Conservation (phyloP, 805 yeast species). For the Ogataea minuta region DNA sequence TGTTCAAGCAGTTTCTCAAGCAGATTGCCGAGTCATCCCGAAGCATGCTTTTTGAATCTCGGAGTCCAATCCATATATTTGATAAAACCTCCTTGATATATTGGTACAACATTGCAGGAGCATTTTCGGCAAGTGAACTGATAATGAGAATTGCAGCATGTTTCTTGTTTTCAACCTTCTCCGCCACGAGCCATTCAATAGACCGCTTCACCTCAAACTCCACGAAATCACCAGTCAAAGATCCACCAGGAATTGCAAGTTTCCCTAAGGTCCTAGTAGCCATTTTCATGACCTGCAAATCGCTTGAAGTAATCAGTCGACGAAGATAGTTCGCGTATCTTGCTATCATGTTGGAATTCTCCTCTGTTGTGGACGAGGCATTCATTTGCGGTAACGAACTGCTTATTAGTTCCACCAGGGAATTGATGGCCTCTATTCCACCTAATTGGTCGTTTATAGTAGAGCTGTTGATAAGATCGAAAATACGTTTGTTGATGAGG, state of each 20-base stretch:
- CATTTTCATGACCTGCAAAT: conserved; percentile 76
- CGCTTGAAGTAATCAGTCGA: conserved; percentile 75
- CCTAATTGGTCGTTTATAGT: conserved; percentile 77
- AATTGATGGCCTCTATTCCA: conserved; percentile 87
- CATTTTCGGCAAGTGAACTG: conserved; percentile 78
- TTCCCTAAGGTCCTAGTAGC: conserved; percentile 89
- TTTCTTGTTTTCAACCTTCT: conserved; percentile 78
- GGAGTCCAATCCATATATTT: conserved; percentile 81
- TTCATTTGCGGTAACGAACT: conserved; percentile 45
- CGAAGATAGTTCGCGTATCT: conserved; percentile 87
- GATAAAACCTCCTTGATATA: conserved; percentile 77
- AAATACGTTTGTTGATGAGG: conserved; percentile 82
- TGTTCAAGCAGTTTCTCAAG: conserved; percentile 71
- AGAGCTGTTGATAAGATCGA: conserved; percentile 75
- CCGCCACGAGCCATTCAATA: conserved; percentile 88
- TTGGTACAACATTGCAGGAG: conserved; percentile 79
- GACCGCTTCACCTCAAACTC: conserved; percentile 89
- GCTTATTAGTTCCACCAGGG: conserved; percentile 79
- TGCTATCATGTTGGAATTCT: conserved; percentile 83
- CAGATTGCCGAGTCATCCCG: conserved; percentile 84
- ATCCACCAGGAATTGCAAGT: conserved; percentile 85
- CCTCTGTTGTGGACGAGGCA: conserved; percentile 46
- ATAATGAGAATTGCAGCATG: conserved; percentile 89
- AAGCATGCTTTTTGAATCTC: conserved; percentile 73
- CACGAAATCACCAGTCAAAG: conserved; percentile 87